Evolutionary conservation across 805 yeast species (phyloP), one percentile per base, ranked within the genome.

Genomic region (Kodamaea restingae): DNA sequence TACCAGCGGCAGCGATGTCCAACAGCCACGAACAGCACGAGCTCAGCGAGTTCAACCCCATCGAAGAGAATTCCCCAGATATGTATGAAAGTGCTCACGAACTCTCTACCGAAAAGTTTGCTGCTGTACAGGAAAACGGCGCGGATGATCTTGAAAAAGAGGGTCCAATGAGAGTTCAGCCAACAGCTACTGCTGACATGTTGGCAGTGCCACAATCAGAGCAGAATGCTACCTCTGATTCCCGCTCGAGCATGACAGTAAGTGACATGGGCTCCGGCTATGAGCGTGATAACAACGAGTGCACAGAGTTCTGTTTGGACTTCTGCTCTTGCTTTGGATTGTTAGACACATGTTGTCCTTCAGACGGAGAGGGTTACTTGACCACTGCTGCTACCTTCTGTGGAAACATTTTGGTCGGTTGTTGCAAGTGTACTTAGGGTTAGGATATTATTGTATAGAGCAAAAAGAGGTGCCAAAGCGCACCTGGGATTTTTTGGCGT

Each of bases 261-360:
- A 56, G 60, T 44, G 60, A 57, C 32, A 28, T 33, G 20, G 47
- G 39, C 7, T 62, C 69, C 14, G 73, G 73, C 2, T 67, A 62
- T 46, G 61, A 63, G 7, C 46, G 64, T 40, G 63, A 66, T 1
- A 34, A 51, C 18, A 64, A 66, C 44, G 73, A 68, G 42, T 68
- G 74, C 45, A 48, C 65, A 6, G 72, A 67, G 46, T 67, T 68
- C 42, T 65, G 69, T 45, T 45, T 61, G 35, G 73, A 67, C 36
- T 53, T 48, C 28, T 54, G 51, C 36, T 42, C 58, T 14, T 68
- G 74, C 46, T 68, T 68, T 39, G 73, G 74, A 1, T 51, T 65
- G 35, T 60, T 60, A 36, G 67, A 65, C 33, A 50, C 56, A 5
- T 67, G 69, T 43, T 67, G 71, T 45, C 74, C 74, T n/a, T 43